Percentiles rank a stretch among this genome's conserved stretches.
These are phyloP conservation scores for Diaporthe batatas DNA, from an alignment of 2,329 filamentous ascomycete genomes.

Conservation along the genomic window DNA sequence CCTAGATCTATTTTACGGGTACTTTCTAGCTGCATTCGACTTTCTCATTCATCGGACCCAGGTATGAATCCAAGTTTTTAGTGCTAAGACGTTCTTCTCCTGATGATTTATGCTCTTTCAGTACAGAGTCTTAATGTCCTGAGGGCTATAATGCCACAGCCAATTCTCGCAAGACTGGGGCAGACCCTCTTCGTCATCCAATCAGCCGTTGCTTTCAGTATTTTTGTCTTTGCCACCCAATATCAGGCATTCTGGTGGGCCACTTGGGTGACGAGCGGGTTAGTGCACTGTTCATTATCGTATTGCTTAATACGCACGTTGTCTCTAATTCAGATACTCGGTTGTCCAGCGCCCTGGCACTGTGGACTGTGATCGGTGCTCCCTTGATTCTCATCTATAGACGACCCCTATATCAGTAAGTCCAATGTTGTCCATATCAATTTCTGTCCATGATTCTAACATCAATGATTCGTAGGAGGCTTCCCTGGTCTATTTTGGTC, in stretches of 20 bases:
- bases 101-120: no score
- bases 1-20: no score
- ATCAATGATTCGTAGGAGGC: neutral
- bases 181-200: constrained; percentile 1
- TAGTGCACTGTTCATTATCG: neutral
- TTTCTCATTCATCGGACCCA: no score
- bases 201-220: neutral
- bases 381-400: constrained; percentile 9
- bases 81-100: no score
- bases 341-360: neutral
- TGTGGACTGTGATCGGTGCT: neutral
- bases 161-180: neutral
- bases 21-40: no score
- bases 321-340: no score
- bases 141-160: neutral
- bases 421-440: no score
- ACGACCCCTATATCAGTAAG: neutral
- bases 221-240: constrained; percentile 9
- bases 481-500: neutral
- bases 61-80: no score
- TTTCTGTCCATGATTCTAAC: neutral
- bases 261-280: constrained; percentile 1
- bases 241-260: neutral
- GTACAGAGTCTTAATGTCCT: no score
- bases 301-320: no score